Conservation (phyloP, 2,329 filamentous ascomycete genomes). For the Scedosporium aurantiacum region DNA sequence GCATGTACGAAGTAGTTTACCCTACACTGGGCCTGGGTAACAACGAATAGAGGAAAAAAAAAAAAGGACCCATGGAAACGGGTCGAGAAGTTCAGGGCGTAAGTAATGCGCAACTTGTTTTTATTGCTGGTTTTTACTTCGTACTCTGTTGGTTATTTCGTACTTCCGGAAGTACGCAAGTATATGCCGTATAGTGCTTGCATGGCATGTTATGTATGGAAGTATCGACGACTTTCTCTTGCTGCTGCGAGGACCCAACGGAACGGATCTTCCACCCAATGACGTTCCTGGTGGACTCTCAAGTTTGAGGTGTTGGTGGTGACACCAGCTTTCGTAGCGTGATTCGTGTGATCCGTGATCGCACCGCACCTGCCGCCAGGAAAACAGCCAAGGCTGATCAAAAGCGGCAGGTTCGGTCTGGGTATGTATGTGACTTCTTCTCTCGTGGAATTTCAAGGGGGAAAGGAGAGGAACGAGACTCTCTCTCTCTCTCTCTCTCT, state of each 20-base stretch:
- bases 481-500: too few species aligned
- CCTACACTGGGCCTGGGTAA: neutral
- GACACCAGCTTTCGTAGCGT: neutral
- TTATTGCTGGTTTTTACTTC: neutral
- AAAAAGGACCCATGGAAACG: neutral
- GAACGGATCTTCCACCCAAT: conserved; percentile 1
- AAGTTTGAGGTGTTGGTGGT: neutral
- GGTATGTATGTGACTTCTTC: too few species aligned
- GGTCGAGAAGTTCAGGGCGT: neutral
- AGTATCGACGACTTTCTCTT: neutral
- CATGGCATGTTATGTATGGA: neutral
- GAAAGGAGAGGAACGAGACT: too few species aligned
- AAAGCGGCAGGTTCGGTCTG: too few species aligned
- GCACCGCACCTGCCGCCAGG: neutral
- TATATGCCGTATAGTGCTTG: too few species aligned
- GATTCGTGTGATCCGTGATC: neutral
- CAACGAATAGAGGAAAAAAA: neutral
- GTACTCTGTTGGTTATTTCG: too few species aligned
- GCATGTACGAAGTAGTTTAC: too few species aligned
- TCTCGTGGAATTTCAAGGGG: too few species aligned
- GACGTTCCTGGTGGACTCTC: neutral
- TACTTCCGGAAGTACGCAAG: too few species aligned
- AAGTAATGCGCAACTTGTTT: neutral
- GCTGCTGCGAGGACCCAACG: neutral
- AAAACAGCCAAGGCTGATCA: too few species aligned